Percentiles rank a stretch among this genome's conserved stretches.
These are phyloP conservation scores for Aspergillus sclerotialis DNA, from an alignment of 2,329 filamentous ascomycete species.

Conservation along the genomic window DNA sequence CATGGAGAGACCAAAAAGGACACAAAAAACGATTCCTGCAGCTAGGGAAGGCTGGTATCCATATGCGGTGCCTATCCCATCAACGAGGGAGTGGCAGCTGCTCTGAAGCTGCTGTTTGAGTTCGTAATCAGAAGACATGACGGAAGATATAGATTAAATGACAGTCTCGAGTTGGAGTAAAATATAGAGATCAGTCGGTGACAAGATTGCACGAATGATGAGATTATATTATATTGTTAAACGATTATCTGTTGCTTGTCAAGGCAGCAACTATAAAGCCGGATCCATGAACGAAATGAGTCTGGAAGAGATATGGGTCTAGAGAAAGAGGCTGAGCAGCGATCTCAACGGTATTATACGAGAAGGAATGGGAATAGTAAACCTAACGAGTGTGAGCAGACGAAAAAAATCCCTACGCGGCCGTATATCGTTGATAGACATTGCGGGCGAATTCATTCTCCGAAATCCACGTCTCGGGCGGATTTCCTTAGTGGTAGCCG, in stretches of 20 bases:
- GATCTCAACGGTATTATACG: too few species aligned
- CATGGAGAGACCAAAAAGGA: constrained; percentile 30
- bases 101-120: constrained; percentile 6
- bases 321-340: not conserved
- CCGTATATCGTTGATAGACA: too few species aligned
- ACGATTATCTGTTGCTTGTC: constrained; percentile 4
- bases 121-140: too few species aligned
- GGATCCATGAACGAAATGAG: not conserved
- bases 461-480: too few species aligned
- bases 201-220: not conserved
- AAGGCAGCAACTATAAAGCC: not conserved
- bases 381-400: not conserved
- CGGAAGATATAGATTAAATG: too few species aligned
- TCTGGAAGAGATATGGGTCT: not conserved
- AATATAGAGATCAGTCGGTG: too few species aligned
- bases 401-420: not conserved
- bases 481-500: too few species aligned
- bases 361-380: too few species aligned
- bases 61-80: constrained; percentile 20
- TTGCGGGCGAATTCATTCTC: too few species aligned
- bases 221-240: not conserved
- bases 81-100: constrained; percentile 21
- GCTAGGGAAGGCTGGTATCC: constrained; percentile 28
- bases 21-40: constrained; percentile 27
- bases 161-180: not conserved